These are phyloP conservation scores for Vitis rupestris DNA, from an alignment of 164 flowering plant genomes.

Conservation along the genomic window DNA sequence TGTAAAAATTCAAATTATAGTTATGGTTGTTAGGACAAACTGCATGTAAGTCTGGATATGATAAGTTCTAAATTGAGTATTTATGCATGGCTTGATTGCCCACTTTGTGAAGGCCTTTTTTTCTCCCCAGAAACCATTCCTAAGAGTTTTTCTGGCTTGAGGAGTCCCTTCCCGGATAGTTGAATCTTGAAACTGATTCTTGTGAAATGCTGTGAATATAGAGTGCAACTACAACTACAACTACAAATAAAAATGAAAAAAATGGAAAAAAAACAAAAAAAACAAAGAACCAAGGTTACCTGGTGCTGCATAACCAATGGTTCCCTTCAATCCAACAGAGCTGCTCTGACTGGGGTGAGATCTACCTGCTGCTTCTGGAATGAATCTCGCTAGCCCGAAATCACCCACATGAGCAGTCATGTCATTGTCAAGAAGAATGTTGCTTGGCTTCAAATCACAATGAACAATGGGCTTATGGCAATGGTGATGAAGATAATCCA, in stretches of 20 bases:
- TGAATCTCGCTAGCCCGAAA: conserved; percentile 28
- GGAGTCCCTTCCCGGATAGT: no score
- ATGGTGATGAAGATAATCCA: conserved; percentile 37
- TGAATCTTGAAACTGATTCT: not conserved
- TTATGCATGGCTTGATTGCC: no score
- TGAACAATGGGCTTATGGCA: conserved; percentile 18
- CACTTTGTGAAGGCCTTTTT: no score
- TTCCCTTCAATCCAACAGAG: conserved; percentile 17
- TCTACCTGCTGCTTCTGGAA: not conserved
- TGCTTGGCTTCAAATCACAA: conserved; percentile 35
- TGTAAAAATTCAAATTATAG: conserved; percentile 3
- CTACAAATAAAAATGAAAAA: not conserved
- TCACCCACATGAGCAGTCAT: conserved; percentile 34
- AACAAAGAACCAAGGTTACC: conserved; percentile 10
- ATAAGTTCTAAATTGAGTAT: not conserved
- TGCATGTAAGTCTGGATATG: not conserved
- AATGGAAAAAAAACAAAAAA: not conserved
- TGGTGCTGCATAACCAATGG: conserved; percentile 31
- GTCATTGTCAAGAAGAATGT: conserved; percentile 28
- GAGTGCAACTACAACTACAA: not conserved
- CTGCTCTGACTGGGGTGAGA: not conserved
- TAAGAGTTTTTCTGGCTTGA: no score
- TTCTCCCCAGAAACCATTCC: no score
- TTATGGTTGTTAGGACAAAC: no score
- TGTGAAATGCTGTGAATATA: not conserved